Conservation (phyloP, 495 filamentous ascomycete genomes). For the Podospora comata region DNA sequence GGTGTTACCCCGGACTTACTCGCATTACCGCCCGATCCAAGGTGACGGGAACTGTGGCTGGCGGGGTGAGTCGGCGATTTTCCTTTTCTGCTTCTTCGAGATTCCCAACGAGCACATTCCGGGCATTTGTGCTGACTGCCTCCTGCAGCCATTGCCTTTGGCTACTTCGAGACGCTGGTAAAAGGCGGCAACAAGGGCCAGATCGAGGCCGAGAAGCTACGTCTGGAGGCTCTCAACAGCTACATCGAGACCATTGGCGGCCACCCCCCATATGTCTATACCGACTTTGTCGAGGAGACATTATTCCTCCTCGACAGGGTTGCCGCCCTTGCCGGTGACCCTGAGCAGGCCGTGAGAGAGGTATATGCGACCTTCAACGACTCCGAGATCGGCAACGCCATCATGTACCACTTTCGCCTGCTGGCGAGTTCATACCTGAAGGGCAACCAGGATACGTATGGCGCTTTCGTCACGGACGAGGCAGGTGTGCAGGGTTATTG, state of each 20-base stretch:
- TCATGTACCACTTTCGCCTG: slow-evolving; percentile 68
- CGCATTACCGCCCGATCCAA: slow-evolving; percentile 79
- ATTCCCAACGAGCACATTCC: neutral
- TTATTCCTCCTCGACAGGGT: slow-evolving; percentile 61
- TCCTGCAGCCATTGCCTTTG: slow-evolving; percentile 76
- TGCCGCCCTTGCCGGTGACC: slow-evolving; percentile 51
- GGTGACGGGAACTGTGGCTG: slow-evolving; percentile 97
- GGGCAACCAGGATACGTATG: slow-evolving; percentile 62
- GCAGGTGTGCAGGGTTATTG: slow-evolving; percentile 66
- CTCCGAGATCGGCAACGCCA: slow-evolving; percentile 58
- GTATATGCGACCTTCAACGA: slow-evolving; percentile 78
- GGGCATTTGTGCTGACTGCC: slow-evolving; percentile 18
- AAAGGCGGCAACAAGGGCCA: slow-evolving; percentile 59
- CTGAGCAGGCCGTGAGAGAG: slow-evolving; percentile 54
- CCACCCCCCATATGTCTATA: slow-evolving; percentile 62
- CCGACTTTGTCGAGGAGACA: slow-evolving; percentile 79
- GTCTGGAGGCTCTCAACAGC: slow-evolving; percentile 67
- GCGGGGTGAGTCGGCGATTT: slow-evolving; percentile 67
- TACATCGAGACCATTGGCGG: slow-evolving; percentile 67
- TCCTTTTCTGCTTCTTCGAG: slow-evolving; percentile 20
- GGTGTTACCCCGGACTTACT: slow-evolving; percentile 80
- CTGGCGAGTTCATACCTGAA: slow-evolving; percentile 88
- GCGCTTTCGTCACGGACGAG: slow-evolving; percentile 62
- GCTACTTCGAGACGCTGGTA: slow-evolving; percentile 84
- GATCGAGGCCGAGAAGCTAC: slow-evolving; percentile 63